phyloP scores from a whole-genome alignment of 179 eudicot species.

The Gypsophila paniculata region DNA sequence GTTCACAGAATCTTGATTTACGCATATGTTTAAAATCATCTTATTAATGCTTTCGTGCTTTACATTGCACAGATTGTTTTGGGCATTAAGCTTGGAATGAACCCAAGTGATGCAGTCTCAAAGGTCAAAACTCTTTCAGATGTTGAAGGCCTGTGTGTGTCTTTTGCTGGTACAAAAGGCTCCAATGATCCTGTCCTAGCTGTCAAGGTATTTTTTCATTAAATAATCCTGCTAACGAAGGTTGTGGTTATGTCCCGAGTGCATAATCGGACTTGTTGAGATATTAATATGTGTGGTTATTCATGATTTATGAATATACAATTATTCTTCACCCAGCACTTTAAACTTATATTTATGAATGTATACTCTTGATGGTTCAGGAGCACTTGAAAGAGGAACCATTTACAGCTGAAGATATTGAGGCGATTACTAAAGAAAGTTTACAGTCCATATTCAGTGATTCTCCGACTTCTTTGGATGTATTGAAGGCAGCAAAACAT shows the following conservation, averaged over 20 bases:
- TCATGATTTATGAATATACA: background rate
- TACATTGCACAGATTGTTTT: conserved; percentile 61
- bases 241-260: background rate
- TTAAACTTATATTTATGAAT: background rate
- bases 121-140: conserved; percentile 83
- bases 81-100: conserved; percentile 85
- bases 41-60: background rate
- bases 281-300: background rate
- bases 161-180: conserved; percentile 65
- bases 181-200: conserved; percentile 88
- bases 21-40: background rate
- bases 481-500: conserved; percentile 74
- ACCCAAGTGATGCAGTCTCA: conserved; percentile 68
- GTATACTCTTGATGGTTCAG: conserved; percentile 31
- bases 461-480: conserved; percentile 82
- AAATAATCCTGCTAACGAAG: background rate
- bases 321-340: background rate
- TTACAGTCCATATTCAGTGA: conserved; percentile 53
- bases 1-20: background rate
- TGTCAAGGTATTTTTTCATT: conserved; percentile 58
- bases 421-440: conserved; percentile 53
- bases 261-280: background rate
- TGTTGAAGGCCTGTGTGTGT: conserved; percentile 84
- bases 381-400: conserved; percentile 80
- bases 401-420: conserved; percentile 73